Evolutionary conservation across 2,329 filamentous ascomycete species (phyloP).

Genomic region (Cytospora chrysosperma): DNA sequence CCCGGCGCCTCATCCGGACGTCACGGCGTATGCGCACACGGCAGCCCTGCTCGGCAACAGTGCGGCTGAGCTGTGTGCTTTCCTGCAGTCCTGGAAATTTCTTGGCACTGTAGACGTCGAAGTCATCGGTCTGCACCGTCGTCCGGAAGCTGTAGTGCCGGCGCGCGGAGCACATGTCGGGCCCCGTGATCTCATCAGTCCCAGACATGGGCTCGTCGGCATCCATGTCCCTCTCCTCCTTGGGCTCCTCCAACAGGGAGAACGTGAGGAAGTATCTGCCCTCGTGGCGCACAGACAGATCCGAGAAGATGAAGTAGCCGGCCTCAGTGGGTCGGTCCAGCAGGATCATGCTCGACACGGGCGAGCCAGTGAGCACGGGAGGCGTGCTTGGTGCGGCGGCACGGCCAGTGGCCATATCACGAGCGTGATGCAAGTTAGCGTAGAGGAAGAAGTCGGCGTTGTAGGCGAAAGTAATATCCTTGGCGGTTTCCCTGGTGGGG

Average conservation of each 20-base stretch:
- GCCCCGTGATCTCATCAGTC: constrained; percentile 35
- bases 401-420: constrained; percentile 78
- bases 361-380: constrained; percentile 89
- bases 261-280: constrained; percentile 90
- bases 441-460: constrained; percentile 98
- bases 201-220: constrained; percentile 37
- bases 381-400: constrained; percentile 66
- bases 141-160: constrained; percentile 22
- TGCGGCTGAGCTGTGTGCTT: constrained; percentile 84
- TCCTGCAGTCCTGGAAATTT: constrained; percentile 94
- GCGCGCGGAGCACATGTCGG: constrained; percentile 26
- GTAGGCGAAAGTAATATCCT: constrained; percentile 83
- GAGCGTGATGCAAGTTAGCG: constrained; percentile 83
- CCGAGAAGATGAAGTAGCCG: constrained; percentile 97
- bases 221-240: constrained; percentile 79
- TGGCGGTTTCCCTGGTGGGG: constrained; percentile 55
- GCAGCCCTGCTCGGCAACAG: constrained; percentile 94
- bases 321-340: constrained; percentile 77
- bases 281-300: constrained; percentile 93
- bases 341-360: constrained; percentile 94
- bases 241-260: constrained; percentile 90
- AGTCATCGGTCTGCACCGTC: constrained; percentile 69
- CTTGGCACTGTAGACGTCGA: constrained; percentile 93
- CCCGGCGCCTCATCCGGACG: constrained; percentile 48
- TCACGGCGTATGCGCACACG: constrained; percentile 93